phyloP scores from a whole-genome alignment of 2,329 filamentous ascomycete genomes.

The Cercospora zeae-maydis region DNA sequence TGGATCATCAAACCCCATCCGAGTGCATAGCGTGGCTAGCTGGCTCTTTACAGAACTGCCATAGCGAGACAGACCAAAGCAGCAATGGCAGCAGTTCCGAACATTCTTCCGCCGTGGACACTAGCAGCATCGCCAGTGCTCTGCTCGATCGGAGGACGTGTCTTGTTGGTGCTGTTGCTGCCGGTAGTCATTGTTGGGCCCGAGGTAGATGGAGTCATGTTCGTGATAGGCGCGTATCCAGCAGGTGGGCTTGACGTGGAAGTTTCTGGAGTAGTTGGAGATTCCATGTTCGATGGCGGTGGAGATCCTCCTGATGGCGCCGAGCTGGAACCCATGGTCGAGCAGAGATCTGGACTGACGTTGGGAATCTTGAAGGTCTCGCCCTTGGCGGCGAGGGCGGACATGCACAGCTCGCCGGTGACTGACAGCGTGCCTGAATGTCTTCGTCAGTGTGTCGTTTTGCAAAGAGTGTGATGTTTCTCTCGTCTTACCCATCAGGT shows the following conservation, averaged over 20 bases:
- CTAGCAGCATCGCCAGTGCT: slow-evolving; percentile 7
- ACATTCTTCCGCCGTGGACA: background rate
- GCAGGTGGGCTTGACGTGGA: background rate
- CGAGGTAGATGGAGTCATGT: background rate
- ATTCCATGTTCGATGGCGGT: background rate
- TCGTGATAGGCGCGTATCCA: slow-evolving; percentile 5
- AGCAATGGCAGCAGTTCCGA: background rate
- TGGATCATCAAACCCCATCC: background rate
- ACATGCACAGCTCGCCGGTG: slow-evolving; percentile 26
- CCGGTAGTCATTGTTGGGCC: background rate
- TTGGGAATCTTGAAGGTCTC: slow-evolving; percentile 18
- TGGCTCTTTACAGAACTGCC: background rate
- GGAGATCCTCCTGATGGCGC: background rate
- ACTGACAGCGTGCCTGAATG: slow-evolving; percentile 1
- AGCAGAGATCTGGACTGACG: slow-evolving; percentile 19
- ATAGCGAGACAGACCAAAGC: slow-evolving; percentile 2
- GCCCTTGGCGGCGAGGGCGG: slow-evolving; percentile 22
- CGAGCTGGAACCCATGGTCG: slow-evolving; percentile 4
- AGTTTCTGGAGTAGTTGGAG: slow-evolving; percentile 1
- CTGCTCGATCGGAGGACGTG: background rate
- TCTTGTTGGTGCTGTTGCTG: background rate
- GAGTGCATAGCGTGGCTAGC: background rate
- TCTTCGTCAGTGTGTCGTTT: background rate
- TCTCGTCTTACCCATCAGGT: slow-evolving; percentile 39
- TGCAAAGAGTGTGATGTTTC: background rate